Evolutionary conservation across 1,284 basidiomycete species (phyloP).

Genomic region (Vanrija humicola): DNA sequence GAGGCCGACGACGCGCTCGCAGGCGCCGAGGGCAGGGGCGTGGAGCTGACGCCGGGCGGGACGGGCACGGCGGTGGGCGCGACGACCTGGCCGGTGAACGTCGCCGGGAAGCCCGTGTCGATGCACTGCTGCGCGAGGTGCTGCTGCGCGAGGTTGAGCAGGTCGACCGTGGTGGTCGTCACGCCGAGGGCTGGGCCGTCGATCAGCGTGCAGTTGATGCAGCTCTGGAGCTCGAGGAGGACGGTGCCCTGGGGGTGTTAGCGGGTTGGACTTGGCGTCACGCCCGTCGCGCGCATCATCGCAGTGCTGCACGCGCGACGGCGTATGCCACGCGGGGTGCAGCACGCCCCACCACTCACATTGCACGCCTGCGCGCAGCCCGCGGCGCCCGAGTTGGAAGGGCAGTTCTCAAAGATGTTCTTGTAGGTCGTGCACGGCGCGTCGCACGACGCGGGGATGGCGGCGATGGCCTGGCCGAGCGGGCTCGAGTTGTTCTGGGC

Average conservation of each 20-base stretch:
- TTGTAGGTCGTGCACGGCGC: slow-evolving; percentile 5
- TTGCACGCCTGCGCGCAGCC: slow-evolving; percentile 7
- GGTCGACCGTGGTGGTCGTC: slow-evolving; percentile 6
- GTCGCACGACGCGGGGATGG: slow-evolving; percentile 2
- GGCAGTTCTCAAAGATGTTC: slow-evolving; percentile 10
- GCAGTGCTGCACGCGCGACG: too few species aligned
- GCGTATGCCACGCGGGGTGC: too few species aligned
- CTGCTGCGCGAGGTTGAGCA: slow-evolving; percentile 15
- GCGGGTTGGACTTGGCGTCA: too few species aligned
- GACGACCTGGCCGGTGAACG: slow-evolving; percentile 4
- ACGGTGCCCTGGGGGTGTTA: slow-evolving; percentile 1
- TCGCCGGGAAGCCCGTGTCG: not conserved
- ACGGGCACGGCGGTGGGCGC: slow-evolving; percentile 4
- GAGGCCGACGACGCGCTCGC: too few species aligned
- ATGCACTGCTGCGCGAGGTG: slow-evolving; percentile 11
- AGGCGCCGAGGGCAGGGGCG: too few species aligned
- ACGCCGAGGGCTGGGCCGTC: not conserved
- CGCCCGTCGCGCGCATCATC: too few species aligned
- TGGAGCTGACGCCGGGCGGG: slow-evolving; percentile 1
- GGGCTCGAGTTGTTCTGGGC: too few species aligned
- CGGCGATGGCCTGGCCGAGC: too few species aligned
- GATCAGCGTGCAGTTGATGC: slow-evolving; percentile 6
- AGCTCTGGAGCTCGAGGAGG: slow-evolving; percentile 7
- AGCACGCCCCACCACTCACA: not conserved
- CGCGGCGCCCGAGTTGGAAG: not conserved